Base-by-base conservation (phyloP, 2,329 filamentous ascomycete genomes). In the Xylaria sp. region DNA sequence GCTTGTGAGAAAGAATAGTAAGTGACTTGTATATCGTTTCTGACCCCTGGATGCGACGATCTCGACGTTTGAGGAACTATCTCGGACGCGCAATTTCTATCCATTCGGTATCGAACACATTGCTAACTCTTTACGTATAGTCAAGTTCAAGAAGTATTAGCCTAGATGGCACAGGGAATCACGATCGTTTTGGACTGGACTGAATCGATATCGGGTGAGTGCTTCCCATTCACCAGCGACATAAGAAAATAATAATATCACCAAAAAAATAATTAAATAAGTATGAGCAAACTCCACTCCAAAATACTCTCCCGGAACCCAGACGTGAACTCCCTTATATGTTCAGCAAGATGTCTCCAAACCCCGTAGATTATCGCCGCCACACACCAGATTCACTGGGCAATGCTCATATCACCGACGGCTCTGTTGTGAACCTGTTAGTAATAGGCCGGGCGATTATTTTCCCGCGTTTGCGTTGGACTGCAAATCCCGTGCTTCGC, bases 1-100 rank as follows among this genome's bases (percentile, higher is more conserved):
- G 65, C 79, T 79, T n/a, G 69, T 96, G 69, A 77, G 81, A 65
- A 72, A 75, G 54, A 82, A 80, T 70, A 71, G 95, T 61, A 95
- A 93, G 79, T 76, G 34, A 11, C 13, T n/a, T n/a, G 3, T 16
- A 11, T 18, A 19, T 19, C 6, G 18, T 49, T 49, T 30, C 23
- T 30, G 23, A 30, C 18, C 8, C 13, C 19, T 23, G 47, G 18
- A 49, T 30, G 8, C 8, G 18, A 49, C 11, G 46, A 48, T 19
- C 7, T 49, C 11, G 4, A 18, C 18, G 23, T 35, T 4, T 10
- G 16, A 23, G 23, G 48, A 54, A 3, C 13, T n/a, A 42, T 9
- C 16, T 39, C 13, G 44, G 37, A 47, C 46, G 30, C 19, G 23
- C 37, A 47, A 42, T 13, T 13, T 5, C 16, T 13, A 4, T 49